Conservation (phyloP, 2,329 filamentous ascomycete species). For the Trichoderma sp. region DNA sequence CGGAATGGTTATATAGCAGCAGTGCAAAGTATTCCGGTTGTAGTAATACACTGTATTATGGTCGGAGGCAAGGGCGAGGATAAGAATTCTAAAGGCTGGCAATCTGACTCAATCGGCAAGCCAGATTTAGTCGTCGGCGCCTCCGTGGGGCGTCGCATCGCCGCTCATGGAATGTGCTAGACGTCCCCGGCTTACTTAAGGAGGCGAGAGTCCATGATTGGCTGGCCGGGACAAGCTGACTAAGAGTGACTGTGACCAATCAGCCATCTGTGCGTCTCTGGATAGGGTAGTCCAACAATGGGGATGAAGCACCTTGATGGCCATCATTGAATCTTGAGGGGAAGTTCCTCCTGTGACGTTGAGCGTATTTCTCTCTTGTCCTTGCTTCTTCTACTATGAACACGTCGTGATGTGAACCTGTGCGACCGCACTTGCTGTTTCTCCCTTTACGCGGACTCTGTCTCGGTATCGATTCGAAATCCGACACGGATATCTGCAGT, state of each 20-base stretch:
- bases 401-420: neutral
- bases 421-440: neutral
- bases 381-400: neutral
- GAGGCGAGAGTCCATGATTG: conserved; percentile 24
- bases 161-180: conserved; percentile 39
- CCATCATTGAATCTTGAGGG: conserved; percentile 24
- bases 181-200: conserved; percentile 31
- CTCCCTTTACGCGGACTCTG: too few species aligned
- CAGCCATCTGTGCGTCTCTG: too few species aligned
- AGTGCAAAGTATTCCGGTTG: too few species aligned
- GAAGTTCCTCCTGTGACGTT: neutral
- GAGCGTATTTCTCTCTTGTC: neutral
- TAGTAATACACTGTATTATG: neutral
- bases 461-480: too few species aligned
- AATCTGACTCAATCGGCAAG: conserved; percentile 46
- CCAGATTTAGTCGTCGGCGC: conserved; percentile 32
- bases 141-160: conserved; percentile 30
- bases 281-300: neutral
- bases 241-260: conserved; percentile 23
- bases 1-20: neutral
- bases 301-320: conserved; percentile 36
- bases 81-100: conserved; percentile 11
- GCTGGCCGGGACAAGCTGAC: conserved; percentile 31
- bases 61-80: conserved; percentile 7
- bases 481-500: too few species aligned